These are phyloP conservation scores for Hermanozyma aechmeae DNA, from an alignment of 805 yeast genomes.

Conservation along the genomic window DNA sequence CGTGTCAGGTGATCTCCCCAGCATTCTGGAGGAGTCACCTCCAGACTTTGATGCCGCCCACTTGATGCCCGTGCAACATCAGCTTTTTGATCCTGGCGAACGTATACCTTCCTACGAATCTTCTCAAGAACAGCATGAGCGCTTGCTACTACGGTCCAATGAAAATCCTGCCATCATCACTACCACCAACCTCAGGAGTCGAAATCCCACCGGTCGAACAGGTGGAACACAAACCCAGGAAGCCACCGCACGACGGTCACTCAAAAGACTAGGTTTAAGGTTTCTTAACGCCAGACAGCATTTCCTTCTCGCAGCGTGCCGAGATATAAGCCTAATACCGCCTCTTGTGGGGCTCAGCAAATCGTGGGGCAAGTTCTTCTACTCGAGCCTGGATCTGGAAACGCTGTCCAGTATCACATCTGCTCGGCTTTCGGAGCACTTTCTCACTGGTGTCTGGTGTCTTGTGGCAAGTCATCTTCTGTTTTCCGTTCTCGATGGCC, in stretches of 20 bases:
- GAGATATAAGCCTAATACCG: constrained; percentile 69
- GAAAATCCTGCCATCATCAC: too few species aligned
- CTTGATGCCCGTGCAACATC: constrained; percentile 8
- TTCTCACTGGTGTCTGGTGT: constrained; percentile 89
- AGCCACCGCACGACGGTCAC: constrained; percentile 10
- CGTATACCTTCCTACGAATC: constrained; percentile 33
- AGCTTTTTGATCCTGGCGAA: constrained; percentile 20
- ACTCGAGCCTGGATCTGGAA: constrained; percentile 13
- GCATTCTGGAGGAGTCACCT: too few species aligned
- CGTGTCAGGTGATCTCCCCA: too few species aligned
- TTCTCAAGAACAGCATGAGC: constrained; percentile 22
- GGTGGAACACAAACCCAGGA: too few species aligned
- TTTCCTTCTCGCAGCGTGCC: constrained; percentile 62
- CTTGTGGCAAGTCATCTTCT: constrained; percentile 78
- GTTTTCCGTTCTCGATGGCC: constrained; percentile 75
- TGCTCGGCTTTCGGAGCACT: constrained; percentile 68
- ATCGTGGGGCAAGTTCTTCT: constrained; percentile 31
- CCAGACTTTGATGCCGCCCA: background rate
- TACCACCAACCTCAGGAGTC: too few species aligned
- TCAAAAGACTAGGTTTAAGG: constrained; percentile 57
- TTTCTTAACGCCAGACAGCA: constrained; percentile 71
- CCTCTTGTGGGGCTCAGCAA: constrained; percentile 46
- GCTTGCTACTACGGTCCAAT: too few species aligned
- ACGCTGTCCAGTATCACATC: constrained; percentile 30
- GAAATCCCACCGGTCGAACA: too few species aligned